A percentile compares a stretch with the other conserved stretches of the same genome.
Evolutionary conservation across 1,139 yeast genomes (phyloP).

Genomic region (Suhomyces coccinellae): DNA sequence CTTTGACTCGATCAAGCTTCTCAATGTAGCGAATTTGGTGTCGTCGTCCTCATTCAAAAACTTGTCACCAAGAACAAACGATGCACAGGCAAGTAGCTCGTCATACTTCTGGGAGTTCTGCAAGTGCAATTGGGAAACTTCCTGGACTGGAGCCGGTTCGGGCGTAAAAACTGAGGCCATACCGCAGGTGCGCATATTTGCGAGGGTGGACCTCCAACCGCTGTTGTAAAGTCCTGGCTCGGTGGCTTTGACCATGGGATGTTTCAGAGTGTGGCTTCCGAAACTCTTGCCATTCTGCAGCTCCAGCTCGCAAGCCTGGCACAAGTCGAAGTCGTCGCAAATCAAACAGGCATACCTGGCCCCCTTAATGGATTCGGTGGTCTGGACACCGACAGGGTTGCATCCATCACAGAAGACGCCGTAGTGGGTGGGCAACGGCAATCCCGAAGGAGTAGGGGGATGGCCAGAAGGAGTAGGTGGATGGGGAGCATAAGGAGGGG

Average conservation of each 20-base stretch:
- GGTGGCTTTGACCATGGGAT: slow-evolving; percentile 34
- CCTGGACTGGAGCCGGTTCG: slow-evolving; percentile 5
- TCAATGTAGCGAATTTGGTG: slow-evolving; percentile 9
- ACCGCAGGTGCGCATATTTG: slow-evolving; percentile 9
- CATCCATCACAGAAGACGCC: slow-evolving; percentile 46
- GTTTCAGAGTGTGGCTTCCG: slow-evolving; percentile 29
- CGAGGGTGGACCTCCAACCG: neutral
- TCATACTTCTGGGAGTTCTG: slow-evolving; percentile 29
- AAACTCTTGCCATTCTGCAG: slow-evolving; percentile 14
- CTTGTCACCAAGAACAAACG: slow-evolving; percentile 1
- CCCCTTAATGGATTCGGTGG: slow-evolving; percentile 44
- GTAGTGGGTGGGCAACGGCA: slow-evolving; percentile 36
- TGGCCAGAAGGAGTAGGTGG: no score
- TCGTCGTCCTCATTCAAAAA: slow-evolving; percentile 4
- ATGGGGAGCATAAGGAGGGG: no score
- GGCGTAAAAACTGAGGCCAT: no score
- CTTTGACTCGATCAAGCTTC: slow-evolving; percentile 10
- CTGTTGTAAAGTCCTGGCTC: slow-evolving; percentile 19
- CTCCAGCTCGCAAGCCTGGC: slow-evolving; percentile 48
- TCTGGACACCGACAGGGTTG: slow-evolving; percentile 20
- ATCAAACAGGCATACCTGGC: slow-evolving; percentile 54
- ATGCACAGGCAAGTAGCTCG: slow-evolving; percentile 13
- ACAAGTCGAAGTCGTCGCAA: slow-evolving; percentile 58
- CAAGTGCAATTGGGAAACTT: neutral
- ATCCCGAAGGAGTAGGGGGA: neutral